Base-by-base conservation (phyloP, 2,329 filamentous ascomycete species). In the Colletotrichum godetiae region DNA sequence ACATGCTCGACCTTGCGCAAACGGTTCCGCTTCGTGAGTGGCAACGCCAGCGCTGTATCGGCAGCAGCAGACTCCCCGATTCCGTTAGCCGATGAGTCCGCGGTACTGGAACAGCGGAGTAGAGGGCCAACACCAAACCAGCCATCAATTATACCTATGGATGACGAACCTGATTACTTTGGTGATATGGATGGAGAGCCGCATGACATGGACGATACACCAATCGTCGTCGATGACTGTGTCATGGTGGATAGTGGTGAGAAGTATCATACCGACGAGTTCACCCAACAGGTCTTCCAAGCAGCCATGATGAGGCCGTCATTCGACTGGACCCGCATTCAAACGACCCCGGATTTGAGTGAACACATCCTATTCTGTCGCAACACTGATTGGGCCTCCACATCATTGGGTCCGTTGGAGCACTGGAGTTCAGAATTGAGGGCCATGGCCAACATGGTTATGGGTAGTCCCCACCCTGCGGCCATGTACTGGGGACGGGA, bases 241-340 rank as follows among this genome's bases (percentile, higher is more conserved):
- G 61, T 80, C n/a, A 79, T 78, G 74, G 78, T 79, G 22, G 76
- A 75, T 12, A 73, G 78, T 31, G 74, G 75, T 19, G 65, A 58
- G 46, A 63, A 80, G 61, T 74, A 79, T 33, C 84, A 85, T 64
- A 83, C 83, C 5, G 84, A 85, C 57, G 84, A 84, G 27, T 85
- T 85, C 42, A 84, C 84, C 15, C 84, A 85, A 52, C 78, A 84
- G 58, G 82, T 85, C 3, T 78, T 84, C n/a, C 79, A 80, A 71
- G 79, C 80, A 4, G 79, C 81, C 24, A 78, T 81, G 19, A 72
- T 80, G 29, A 80, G 78, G 76, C 85, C 88, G 13, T 93, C 91
- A 37, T 96, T 95, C 79, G 94, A 97, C 81, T 97, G 94, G 94
- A 97, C 94, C 4, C 88, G 91, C 67, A 86, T 96, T 61, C 90